A percentile compares a stretch with the other conserved stretches of the same genome.
Evolutionary conservation across 495 filamentous ascomycete genomes (phyloP).

Genomic region (Penicillium paradoxum): DNA sequence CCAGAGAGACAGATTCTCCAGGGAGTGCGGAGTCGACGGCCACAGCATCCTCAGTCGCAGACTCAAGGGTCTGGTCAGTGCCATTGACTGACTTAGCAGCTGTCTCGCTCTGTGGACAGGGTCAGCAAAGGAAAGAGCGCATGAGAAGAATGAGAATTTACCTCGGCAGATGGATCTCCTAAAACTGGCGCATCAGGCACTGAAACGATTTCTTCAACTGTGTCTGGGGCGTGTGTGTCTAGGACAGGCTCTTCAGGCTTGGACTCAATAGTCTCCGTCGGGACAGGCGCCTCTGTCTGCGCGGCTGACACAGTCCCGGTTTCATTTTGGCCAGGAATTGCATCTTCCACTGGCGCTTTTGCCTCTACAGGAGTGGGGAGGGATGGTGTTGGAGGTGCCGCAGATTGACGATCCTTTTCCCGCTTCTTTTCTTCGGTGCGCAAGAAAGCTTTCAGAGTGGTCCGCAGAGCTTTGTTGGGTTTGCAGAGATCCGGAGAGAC

Average conservation of each 20-base stretch:
- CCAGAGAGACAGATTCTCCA: conserved; percentile 17
- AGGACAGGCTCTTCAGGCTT: neutral
- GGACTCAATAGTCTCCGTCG: neutral
- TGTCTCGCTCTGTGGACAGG: neutral
- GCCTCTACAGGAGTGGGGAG: conserved; percentile 21
- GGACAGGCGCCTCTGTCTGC: conserved; percentile 4
- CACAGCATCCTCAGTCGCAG: conserved; percentile 14
- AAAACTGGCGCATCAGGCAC: neutral
- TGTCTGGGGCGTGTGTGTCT: conserved; percentile 5
- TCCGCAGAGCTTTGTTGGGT: conserved; percentile 79
- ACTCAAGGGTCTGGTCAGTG: neutral
- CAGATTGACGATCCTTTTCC: conserved; percentile 51
- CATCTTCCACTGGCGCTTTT: conserved; percentile 16
- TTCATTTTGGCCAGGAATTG: neutral
- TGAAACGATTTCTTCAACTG: neutral
- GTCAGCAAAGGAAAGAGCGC: neutral
- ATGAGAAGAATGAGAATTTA: neutral
- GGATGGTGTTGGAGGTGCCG: conserved; percentile 28
- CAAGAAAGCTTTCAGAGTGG: conserved; percentile 83
- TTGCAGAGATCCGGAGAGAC: conserved; percentile 81
- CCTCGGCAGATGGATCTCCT: neutral
- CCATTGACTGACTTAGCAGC: conserved; percentile 3
- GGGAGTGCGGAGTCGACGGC: conserved; percentile 11
- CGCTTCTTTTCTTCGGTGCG: conserved; percentile 82
- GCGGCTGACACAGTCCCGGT: neutral